Percentiles rank a stretch among this genome's conserved stretches.
These are phyloP conservation scores for Naematelia aurantialba DNA, from an alignment of 768 basidiomycete species.

Conservation along the genomic window DNA sequence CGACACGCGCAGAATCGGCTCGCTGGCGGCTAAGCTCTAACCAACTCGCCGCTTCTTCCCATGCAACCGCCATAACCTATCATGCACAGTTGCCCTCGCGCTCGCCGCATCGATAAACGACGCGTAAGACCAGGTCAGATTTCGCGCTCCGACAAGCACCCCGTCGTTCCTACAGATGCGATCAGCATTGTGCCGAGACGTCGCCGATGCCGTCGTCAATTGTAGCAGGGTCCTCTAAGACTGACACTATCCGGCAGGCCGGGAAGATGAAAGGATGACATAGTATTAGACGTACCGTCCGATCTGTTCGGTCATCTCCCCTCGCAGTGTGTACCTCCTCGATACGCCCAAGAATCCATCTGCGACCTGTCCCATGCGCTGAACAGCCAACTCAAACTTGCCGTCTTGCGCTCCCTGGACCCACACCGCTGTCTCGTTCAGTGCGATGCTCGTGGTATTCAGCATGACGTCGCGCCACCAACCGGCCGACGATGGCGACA, in stretches of 20 bases:
- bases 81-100: conserved; percentile 7
- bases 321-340: conserved; percentile 16
- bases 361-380: conserved; percentile 14
- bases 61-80: not conserved
- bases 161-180: conserved; percentile 22
- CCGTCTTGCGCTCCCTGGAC: not conserved
- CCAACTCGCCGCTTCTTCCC: not conserved
- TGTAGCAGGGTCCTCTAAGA: not conserved
- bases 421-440: not conserved
- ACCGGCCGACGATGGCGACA: conserved; percentile 10
- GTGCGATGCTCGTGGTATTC: not conserved
- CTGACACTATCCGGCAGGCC: not conserved
- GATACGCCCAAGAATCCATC: conserved; percentile 26
- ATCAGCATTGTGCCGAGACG: not conserved
- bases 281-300: conserved; percentile 25
- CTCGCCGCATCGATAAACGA: conserved; percentile 27
- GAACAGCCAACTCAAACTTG: conserved; percentile 15
- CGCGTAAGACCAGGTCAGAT: conserved; percentile 46
- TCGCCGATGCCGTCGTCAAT: not conserved
- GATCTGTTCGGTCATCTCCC: conserved; percentile 46
- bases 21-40: too few species aligned
- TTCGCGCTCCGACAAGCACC: conserved; percentile 30
- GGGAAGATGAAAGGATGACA: not conserved
- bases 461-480: conserved; percentile 42
- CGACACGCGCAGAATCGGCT: too few species aligned